Evolutionary conservation across 192 early-diverging fungal species (phyloP).

Genomic region (Coemansia sp.): DNA sequence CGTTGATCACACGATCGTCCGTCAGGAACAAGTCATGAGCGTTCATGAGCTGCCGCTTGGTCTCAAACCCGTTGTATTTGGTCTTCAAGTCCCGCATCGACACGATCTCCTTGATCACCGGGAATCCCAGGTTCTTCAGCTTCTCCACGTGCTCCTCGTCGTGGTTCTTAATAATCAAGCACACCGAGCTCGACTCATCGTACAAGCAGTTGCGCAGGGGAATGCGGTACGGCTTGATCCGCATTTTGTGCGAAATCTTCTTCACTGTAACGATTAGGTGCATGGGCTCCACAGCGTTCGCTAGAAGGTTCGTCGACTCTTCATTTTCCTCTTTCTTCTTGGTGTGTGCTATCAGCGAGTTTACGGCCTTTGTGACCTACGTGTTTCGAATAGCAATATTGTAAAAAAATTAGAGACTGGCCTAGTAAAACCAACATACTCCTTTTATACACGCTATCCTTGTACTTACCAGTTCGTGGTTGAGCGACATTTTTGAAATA

Average conservation of each 20-base stretch:
- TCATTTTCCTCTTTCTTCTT: constrained; percentile 35
- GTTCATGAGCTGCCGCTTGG: constrained; percentile 69
- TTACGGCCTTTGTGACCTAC: constrained; percentile 46
- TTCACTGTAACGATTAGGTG: constrained; percentile 69
- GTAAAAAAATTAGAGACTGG: constrained; percentile 6
- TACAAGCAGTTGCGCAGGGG: constrained; percentile 70
- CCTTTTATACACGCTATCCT: not conserved
- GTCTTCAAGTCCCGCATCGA: constrained; percentile 74
- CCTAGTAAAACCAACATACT: not conserved
- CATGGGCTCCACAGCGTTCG: constrained; percentile 57
- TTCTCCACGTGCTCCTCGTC: constrained; percentile 75
- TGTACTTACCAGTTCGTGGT: constrained; percentile 41
- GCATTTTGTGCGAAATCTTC: constrained; percentile 61
- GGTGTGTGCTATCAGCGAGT: constrained; percentile 33
- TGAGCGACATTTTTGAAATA: constrained; percentile 29
- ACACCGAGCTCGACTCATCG: constrained; percentile 68
- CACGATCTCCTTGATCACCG: constrained; percentile 68
- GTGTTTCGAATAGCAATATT: not conserved
- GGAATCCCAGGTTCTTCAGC: constrained; percentile 63
- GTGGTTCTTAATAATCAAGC: constrained; percentile 87
- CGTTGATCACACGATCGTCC: constrained; percentile 75
- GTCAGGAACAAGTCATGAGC: constrained; percentile 86
- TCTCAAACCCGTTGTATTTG: constrained; percentile 80
- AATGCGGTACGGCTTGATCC: constrained; percentile 69
- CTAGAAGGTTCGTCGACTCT: constrained; percentile 55